Conservation (phyloP, 2,329 filamentous ascomycete genomes). For the Colletotrichum scovillei region DNA sequence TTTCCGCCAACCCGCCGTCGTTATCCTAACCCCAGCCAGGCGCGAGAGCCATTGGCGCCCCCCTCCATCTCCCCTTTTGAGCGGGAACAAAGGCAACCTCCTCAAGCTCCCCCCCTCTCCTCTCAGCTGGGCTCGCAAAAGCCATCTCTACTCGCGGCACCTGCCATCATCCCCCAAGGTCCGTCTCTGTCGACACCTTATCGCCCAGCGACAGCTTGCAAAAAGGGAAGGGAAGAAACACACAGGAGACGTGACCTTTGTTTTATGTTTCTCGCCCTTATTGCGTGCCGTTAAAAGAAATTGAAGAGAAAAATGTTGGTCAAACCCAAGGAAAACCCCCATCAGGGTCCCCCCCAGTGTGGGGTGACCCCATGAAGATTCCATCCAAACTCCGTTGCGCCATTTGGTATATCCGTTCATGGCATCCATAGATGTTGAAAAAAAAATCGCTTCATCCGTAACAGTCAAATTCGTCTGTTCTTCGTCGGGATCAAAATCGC, state of each 20-base stretch:
- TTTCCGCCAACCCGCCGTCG: background rate
- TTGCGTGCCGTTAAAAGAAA: background rate
- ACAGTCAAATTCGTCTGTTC: background rate
- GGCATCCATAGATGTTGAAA: background rate
- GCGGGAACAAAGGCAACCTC: background rate
- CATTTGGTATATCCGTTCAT: slow-evolving; percentile 2
- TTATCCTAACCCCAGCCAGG: background rate
- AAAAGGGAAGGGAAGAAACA: background rate
- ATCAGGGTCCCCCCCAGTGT: background rate
- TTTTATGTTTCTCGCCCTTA: background rate
- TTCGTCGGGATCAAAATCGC: background rate
- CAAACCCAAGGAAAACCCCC: background rate
- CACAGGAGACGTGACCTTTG: background rate
- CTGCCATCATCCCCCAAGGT: slow-evolving; percentile 3
- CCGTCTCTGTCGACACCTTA: slow-evolving; percentile 3
- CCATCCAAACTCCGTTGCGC: background rate
- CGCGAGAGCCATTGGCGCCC: background rate
- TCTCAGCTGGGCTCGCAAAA: background rate
- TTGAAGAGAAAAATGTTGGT: background rate
- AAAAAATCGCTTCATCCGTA: background rate
- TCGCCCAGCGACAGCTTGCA: background rate
- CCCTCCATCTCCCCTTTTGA: too few species aligned
- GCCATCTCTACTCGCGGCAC: background rate
- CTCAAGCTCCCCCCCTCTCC: too few species aligned
- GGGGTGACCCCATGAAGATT: background rate